Evolutionary conservation across 208 protist species (phyloP).

Genomic region (Tritrichomonas foetus): DNA sequence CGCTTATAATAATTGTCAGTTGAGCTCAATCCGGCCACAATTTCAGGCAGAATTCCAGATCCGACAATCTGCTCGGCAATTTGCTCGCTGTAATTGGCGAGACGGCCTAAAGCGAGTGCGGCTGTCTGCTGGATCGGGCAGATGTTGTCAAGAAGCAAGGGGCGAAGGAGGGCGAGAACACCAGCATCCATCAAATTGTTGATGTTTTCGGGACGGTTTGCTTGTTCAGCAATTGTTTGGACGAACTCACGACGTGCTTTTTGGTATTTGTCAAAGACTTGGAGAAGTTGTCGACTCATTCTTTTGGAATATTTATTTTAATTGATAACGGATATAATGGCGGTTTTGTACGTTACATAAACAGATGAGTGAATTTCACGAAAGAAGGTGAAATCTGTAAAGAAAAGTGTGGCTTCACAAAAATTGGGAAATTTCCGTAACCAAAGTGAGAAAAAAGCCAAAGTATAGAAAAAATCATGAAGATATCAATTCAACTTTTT

Average conservation of each 20-base stretch:
- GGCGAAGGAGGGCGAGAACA: conserved; percentile 88
- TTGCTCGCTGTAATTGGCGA: conserved; percentile 92
- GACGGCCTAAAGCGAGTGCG: conserved; percentile 87
- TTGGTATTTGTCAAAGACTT: conserved; percentile 92
- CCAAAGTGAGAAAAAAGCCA: too few species aligned
- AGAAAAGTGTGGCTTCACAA: too few species aligned
- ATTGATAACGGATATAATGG: too few species aligned
- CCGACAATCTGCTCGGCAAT: conserved; percentile 89
- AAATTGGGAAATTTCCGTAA: too few species aligned
- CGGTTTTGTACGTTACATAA: too few species aligned
- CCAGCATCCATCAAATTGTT: conserved; percentile 83
- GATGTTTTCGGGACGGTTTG: conserved; percentile 87
- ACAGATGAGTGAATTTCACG: too few species aligned
- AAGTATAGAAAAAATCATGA: too few species aligned
- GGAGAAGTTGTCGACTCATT: conserved; percentile 61
- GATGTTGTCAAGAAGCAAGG: conserved; percentile 87
- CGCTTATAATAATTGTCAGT: conserved; percentile 86
- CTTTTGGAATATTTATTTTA: too few species aligned
- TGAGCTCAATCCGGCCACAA: conserved; percentile 83
- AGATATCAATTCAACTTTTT: too few species aligned
- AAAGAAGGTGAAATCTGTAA: too few species aligned
- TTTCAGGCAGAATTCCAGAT: conserved; percentile 88
- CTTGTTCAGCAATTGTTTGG: conserved; percentile 82
- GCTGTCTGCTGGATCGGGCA: conserved; percentile 93
- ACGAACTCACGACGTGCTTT: conserved; percentile 86